These are phyloP conservation scores for Kluyveromyces wickerhamii DNA, from an alignment of 805 yeast genomes.

Conservation along the genomic window DNA sequence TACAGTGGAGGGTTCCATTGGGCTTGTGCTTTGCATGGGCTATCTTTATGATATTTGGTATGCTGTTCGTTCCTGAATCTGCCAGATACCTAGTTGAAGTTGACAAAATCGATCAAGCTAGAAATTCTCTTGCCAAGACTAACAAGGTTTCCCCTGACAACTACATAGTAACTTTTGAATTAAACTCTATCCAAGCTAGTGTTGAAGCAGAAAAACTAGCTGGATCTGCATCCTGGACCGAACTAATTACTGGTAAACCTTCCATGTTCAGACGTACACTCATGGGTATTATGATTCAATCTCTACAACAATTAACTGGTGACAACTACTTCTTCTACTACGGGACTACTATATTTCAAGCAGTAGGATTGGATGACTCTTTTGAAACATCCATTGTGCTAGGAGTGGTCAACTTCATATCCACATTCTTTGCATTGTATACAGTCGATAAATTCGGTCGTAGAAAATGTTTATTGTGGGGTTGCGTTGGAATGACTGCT, in stretches of 20 bases:
- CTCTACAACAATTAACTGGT: conserved; percentile 62
- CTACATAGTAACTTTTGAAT: conserved; percentile 47
- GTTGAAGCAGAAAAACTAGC: conserved; percentile 52
- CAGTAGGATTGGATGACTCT: conserved; percentile 52
- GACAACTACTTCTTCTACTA: conserved; percentile 60
- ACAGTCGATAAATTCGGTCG: conserved; percentile 49
- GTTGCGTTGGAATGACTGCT: conserved; percentile 40
- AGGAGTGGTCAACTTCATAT: conserved; percentile 51
- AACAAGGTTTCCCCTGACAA: conserved; percentile 50
- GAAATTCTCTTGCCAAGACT: conserved; percentile 46
- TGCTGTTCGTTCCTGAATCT: conserved; percentile 61
- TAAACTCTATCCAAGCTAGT: conserved; percentile 50
- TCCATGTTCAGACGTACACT: conserved; percentile 41
- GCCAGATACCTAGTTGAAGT: conserved; percentile 57
- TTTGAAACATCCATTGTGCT: conserved; percentile 50
- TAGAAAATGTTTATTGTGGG: conserved; percentile 38
- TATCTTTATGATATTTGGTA: conserved; percentile 29
- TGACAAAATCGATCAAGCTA: conserved; percentile 53
- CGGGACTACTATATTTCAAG: conserved; percentile 53
- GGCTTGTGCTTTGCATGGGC: conserved; percentile 47
- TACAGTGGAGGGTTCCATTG: conserved; percentile 68
- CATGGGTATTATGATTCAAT: conserved; percentile 50
- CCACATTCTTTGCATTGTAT: conserved; percentile 45
- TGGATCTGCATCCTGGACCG: conserved; percentile 59
- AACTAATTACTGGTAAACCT: conserved; percentile 61